Evolutionary conservation across 306 rosid genomes (phyloP).

Genomic region (Potentilla sterilis): DNA sequence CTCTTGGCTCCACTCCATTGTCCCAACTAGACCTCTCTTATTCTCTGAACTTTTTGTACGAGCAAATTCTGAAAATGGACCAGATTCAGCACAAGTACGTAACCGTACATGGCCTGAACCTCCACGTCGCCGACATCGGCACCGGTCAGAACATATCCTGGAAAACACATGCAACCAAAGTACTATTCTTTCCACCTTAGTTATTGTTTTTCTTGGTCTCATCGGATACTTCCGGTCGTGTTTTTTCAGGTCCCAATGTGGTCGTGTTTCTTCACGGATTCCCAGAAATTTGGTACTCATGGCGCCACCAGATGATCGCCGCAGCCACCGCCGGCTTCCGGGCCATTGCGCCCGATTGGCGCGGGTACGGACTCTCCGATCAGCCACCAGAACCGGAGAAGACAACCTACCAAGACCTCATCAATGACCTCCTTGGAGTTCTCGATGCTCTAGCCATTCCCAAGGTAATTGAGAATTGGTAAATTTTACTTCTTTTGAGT

Average conservation of each 20-base stretch:
- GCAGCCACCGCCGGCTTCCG: conserved; percentile 59
- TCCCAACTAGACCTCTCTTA: background rate
- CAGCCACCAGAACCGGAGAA: conserved; percentile 42
- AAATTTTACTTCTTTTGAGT: background rate
- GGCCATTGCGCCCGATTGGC: conserved; percentile 62
- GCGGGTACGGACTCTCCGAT: conserved; percentile 80
- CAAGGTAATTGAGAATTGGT: conserved; percentile 38
- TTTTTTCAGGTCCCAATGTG: conserved; percentile 47
- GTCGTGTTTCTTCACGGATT: conserved; percentile 80
- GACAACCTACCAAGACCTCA: conserved; percentile 32
- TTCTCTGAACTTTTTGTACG: background rate
- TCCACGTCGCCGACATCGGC: conserved; percentile 69
- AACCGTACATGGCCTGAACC: conserved; percentile 46
- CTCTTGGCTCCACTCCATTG: background rate
- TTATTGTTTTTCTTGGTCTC: background rate
- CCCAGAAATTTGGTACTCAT: conserved; percentile 91
- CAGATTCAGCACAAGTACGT: conserved; percentile 62
- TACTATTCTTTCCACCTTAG: background rate
- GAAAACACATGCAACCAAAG: background rate
- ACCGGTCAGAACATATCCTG: conserved; percentile 31
- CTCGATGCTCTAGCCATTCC: conserved; percentile 45
- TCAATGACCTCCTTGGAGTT: conserved; percentile 50
- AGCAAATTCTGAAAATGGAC: conserved; percentile 30
- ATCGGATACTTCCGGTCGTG: background rate
- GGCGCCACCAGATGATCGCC: conserved; percentile 88